Evolutionary conservation across 2,329 filamentous ascomycete species (phyloP), one percentile per base, ranked within the genome.

Genomic region (Nemania sp.): DNA sequence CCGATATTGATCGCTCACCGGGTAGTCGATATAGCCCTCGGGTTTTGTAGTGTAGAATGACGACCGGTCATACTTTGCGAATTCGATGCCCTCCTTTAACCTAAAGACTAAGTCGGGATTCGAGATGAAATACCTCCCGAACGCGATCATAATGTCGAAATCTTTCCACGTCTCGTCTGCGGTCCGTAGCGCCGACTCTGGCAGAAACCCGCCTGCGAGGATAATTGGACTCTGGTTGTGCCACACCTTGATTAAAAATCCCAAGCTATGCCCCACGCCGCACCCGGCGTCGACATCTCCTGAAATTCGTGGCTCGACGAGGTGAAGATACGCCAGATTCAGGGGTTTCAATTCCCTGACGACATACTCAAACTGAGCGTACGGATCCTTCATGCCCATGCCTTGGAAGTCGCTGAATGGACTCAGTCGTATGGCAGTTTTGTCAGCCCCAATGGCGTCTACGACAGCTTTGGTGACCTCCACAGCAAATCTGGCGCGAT

Each of bases 301-400:
- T 5, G 80, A 75, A 6, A 87, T 79, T 3, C 86, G 82, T 2
- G 85, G 81, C 73, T 90, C 87, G 15, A 90, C 81, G 5, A 89
- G 70, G 75, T 89, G 88, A 10, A 88, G 73, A 76, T 87, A 90
- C 0, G 87, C 83, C 24, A 91, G 80, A 15, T 83, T 81, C 22
- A 89, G 76, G 49, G 81, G 77, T 67, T 85, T 85, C 38, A 89
- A 78, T 55, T 84, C 80, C 58, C 79, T 71, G 27, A 86, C 80
- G 13, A 89, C 73, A 71, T 90, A 81, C 20, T 78, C 80, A 74
- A 90, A 91, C 70, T 90, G 87, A 2, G 87, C 84, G 10, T 84
- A 70, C 0, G 88, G 87, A 56, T 90, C 83, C 1, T 77, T 73
- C 85, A 89, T 88, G 35, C 79, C 78, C 87, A 90, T 87, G 47